phyloP scores from a whole-genome alignment of 345 rosid genomes.

The Linum tenue region DNA sequence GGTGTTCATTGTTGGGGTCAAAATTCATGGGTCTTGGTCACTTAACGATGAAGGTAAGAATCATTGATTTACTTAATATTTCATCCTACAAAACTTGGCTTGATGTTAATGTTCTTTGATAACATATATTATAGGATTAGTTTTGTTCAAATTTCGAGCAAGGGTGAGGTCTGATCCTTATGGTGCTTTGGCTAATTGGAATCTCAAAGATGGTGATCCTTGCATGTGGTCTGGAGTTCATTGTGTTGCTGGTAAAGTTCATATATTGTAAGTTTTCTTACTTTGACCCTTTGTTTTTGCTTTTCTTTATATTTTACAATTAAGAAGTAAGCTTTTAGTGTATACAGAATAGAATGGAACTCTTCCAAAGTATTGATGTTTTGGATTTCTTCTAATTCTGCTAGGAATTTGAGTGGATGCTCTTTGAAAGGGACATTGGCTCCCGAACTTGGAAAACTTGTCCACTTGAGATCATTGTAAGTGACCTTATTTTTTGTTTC shows the following conservation, averaged over 20 bases:
- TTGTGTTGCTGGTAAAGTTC: slow-evolving; percentile 60
- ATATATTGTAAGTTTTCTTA: slow-evolving; percentile 51
- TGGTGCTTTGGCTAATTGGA: slow-evolving; percentile 64
- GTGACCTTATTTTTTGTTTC: slow-evolving; percentile 10
- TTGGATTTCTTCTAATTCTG: slow-evolving; percentile 9
- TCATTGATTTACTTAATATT: neutral
- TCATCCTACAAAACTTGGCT: slow-evolving; percentile 4
- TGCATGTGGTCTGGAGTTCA: slow-evolving; percentile 74
- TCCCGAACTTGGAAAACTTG: slow-evolving; percentile 64
- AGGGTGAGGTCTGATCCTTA: slow-evolving; percentile 56
- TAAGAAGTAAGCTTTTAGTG: too few relatives aligned
- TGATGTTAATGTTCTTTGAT: neutral
- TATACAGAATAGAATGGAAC: too few relatives aligned
- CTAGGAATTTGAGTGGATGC: slow-evolving; percentile 57
- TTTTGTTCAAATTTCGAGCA: slow-evolving; percentile 56
- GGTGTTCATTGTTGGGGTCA: slow-evolving; percentile 36
- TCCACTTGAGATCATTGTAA: slow-evolving; percentile 65
- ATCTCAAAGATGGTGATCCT: slow-evolving; percentile 33
- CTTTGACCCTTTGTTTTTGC: neutral
- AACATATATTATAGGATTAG: slow-evolving; percentile 38
- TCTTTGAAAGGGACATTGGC: slow-evolving; percentile 63
- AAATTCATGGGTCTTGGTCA: slow-evolving; percentile 37
- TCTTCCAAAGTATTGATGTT: neutral
- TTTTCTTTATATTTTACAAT: too few relatives aligned
- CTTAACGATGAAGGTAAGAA: slow-evolving; percentile 52